These are phyloP conservation scores for Coemansia guatemalensis DNA, from an alignment of 192 early-diverging fungal genomes.

Conservation along the genomic window DNA sequence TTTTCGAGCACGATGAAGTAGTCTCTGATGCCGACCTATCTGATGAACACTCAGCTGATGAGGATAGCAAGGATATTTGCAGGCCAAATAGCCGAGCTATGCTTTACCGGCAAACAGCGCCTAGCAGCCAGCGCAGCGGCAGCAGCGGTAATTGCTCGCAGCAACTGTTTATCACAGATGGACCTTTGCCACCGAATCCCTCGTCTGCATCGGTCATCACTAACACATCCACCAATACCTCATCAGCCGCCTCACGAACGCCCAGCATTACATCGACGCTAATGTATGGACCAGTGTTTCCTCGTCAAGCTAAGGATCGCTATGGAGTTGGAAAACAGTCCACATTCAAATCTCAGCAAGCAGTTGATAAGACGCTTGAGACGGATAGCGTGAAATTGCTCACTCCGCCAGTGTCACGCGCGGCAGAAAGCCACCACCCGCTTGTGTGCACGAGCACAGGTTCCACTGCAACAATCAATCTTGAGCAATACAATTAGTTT, in stretches of 20 bases:
- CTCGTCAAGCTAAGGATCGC: conserved; percentile 24
- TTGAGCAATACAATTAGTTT: conserved; percentile 26
- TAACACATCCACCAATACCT: conserved; percentile 14
- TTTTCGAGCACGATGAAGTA: conserved; percentile 10
- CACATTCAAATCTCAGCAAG: conserved; percentile 27
- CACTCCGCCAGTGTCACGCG: too few relatives aligned
- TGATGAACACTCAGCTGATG: conserved; percentile 25
- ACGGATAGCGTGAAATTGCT: background rate
- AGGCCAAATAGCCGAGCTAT: background rate
- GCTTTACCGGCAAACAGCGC: conserved; percentile 14
- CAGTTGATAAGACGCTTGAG: background rate
- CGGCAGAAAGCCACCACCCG: background rate
- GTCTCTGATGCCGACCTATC: conserved; percentile 29
- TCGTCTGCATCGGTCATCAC: background rate
- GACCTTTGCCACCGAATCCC: too few relatives aligned
- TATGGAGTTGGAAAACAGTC: conserved; percentile 8
- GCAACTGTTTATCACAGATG: conserved; percentile 1
- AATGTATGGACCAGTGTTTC: conserved; percentile 36
- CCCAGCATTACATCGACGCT: conserved; percentile 26
- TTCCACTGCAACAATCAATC: conserved; percentile 34
- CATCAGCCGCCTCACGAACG: conserved; percentile 14
- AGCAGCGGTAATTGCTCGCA: conserved; percentile 9
- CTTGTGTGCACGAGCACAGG: conserved; percentile 7
- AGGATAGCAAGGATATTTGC: conserved; percentile 3
- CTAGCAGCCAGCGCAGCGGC: conserved; percentile 8